A percentile compares a stretch with the other conserved stretches of the same genome.
Evolutionary conservation across 495 filamentous ascomycete species (phyloP).

Genomic region (Penicillium bialowiezense): DNA sequence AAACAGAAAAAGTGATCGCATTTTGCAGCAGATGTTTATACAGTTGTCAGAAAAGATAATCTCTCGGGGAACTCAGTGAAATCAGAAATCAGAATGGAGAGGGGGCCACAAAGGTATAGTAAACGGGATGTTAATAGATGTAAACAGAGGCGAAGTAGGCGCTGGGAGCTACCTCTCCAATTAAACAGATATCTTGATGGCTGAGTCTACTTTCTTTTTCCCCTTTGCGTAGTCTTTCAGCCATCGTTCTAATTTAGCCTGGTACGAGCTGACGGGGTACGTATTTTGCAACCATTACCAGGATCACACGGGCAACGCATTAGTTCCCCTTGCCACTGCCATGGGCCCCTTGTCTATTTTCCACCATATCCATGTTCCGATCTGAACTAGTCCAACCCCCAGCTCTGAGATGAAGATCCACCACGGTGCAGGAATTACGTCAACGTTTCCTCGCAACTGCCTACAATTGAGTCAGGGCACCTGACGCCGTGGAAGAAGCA

Average conservation of each 20-base stretch:
- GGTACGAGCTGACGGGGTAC: constrained; percentile 3
- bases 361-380: neutral
- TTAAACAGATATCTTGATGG: neutral
- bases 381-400: neutral
- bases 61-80: too few species aligned
- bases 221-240: neutral
- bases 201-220: neutral
- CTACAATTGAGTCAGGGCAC: neutral
- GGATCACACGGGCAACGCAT: neutral
- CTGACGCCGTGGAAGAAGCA: neutral
- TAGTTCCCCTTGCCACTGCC: neutral
- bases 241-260: neutral
- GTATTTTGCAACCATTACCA: neutral
- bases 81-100: neutral
- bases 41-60: neutral
- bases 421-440: neutral
- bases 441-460: neutral
- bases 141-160: neutral
- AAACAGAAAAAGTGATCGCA: neutral
- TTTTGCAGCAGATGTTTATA: neutral
- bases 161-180: neutral
- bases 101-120: neutral
- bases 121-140: neutral
- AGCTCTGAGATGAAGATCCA: neutral
- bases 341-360: neutral